Base-by-base conservation (phyloP, 768 basidiomycete genomes). In the Pisolithus microcarpus region DNA sequence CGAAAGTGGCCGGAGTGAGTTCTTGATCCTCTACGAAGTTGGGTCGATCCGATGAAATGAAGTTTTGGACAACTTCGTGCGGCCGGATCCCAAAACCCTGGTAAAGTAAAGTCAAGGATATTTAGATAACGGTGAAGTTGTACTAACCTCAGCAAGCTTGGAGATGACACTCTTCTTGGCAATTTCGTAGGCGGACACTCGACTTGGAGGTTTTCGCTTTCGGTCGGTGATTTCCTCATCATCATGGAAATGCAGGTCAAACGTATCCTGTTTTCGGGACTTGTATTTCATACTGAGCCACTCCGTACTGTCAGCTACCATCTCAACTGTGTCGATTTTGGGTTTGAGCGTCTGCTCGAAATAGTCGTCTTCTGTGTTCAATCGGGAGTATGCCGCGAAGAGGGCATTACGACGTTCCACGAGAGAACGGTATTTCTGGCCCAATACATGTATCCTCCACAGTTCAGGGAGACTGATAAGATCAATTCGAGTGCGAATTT, bases 391-490 rank as follows among this genome's bases (percentile, higher is more conserved):
- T 5, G 83, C 78, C 8, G 76, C 65, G 2, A 74, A 66, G 23
- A 97, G 70, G 3, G 80, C 78, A 15, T 75, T 73, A 50, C 79
- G 79, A 36, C 94, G 78, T 58, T 92, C 87, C 40, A 85, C 68
- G 43, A 98, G 74, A 1, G 93, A 91, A 48, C 92, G 81, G 63
- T 88, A 98, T 61, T 88, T 90, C 65, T 91, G 84, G 8, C 93
- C 93, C 8, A 98, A 75, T n/a, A 78, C 62, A 55, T 90, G 85
- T 52, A 97, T 83, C n/a, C 82, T 79, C 96, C 96, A 99, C 7
- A 98, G 67, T 60, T 99, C 94, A 40, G 79, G 72, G 52, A 86
- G 74, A 56, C 69, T 78, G 52, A 99, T 77, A 28, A 97, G 81
- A 54, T 87, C 85, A 19, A 79, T 62, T 36, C 79, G 80, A n/a